phyloP scores from a whole-genome alignment of 176 grass and related monocot species.

The Themeda triandra region DNA sequence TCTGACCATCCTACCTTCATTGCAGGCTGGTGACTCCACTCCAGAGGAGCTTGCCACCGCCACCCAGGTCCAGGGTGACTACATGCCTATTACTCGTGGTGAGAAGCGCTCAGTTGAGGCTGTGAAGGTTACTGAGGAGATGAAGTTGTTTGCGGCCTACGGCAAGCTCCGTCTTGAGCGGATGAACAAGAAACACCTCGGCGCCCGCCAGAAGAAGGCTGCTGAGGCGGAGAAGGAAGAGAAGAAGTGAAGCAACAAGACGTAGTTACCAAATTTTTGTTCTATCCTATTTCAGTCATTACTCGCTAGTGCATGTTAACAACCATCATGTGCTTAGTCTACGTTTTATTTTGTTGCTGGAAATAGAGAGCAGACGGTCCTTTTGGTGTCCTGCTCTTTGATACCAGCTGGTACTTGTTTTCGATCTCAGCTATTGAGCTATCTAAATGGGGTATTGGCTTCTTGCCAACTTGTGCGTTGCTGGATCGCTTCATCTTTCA shows the following conservation, averaged over 20 bases:
- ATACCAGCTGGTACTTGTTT: conserved; percentile 7
- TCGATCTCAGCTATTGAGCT: not conserved
- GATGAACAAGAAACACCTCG: conserved; percentile 80
- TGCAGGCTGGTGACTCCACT: conserved; percentile 87
- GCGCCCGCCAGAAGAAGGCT: conserved; percentile 73
- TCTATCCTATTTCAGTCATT: not conserved
- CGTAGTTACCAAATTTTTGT: not conserved
- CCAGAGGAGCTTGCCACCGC: conserved; percentile 82
- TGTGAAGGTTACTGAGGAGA: conserved; percentile 79
- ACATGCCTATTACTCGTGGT: conserved; percentile 68
- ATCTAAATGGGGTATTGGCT: not conserved
- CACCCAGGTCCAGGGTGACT: conserved; percentile 81
- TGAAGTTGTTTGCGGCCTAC: conserved; percentile 74
- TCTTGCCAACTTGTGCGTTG: not conserved
- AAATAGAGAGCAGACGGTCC: conserved; percentile 23
- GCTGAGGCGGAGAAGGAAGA: conserved; percentile 88
- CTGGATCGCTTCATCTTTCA: too few relatives aligned
- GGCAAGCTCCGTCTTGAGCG: conserved; percentile 78
- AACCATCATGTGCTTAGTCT: not conserved
- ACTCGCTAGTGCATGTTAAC: conserved; percentile 22
- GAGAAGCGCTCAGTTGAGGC: conserved; percentile 75
- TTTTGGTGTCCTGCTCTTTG: conserved; percentile 5
- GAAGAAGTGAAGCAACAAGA: conserved; percentile 66
- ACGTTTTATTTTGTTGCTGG: conserved; percentile 40
- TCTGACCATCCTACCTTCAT: not conserved